phyloP scores from a whole-genome alignment of 371 early-diverging fungal species.

The Circinella umbellata region DNA sequence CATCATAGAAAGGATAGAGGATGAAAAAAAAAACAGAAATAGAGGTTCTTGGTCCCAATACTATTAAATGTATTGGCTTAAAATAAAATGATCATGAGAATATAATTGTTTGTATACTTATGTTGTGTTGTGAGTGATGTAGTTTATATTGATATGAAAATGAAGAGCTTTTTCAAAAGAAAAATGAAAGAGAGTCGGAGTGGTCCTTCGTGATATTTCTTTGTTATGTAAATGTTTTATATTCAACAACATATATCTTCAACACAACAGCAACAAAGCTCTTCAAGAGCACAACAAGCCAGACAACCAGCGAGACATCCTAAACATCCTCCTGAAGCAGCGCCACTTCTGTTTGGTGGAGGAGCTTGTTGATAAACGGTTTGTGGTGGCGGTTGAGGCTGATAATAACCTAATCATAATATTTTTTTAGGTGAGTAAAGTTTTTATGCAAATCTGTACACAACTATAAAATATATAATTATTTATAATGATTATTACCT shows the following conservation, averaged over 20 bases:
- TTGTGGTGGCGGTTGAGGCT: constrained; percentile 32
- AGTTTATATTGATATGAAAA: too few species aligned
- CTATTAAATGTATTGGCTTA: too few species aligned
- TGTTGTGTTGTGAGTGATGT: too few species aligned
- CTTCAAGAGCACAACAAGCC: constrained; percentile 35
- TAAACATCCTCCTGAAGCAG: constrained; percentile 16
- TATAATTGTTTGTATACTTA: too few species aligned
- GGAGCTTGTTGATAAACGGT: constrained; percentile 26
- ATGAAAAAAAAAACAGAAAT: too few species aligned
- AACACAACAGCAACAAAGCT: constrained; percentile 29
- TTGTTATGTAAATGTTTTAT: not conserved
- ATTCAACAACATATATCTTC: constrained; percentile 22
- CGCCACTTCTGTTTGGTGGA: constrained; percentile 13
- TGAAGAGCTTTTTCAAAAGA: too few species aligned
- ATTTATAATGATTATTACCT: not conserved
- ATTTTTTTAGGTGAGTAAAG: not conserved
- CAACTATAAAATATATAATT: too few species aligned
- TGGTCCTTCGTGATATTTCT: not conserved
- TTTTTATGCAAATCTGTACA: too few species aligned
- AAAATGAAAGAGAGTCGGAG: too few species aligned
- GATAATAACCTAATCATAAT: constrained; percentile 24
- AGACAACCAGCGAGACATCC: constrained; percentile 28
- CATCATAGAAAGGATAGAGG: too few species aligned
- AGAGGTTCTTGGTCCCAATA: too few species aligned
- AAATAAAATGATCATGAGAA: too few species aligned